Evolutionary conservation across 2,329 filamentous ascomycete species (phyloP).

Genomic region (Hortaea werneckii): DNA sequence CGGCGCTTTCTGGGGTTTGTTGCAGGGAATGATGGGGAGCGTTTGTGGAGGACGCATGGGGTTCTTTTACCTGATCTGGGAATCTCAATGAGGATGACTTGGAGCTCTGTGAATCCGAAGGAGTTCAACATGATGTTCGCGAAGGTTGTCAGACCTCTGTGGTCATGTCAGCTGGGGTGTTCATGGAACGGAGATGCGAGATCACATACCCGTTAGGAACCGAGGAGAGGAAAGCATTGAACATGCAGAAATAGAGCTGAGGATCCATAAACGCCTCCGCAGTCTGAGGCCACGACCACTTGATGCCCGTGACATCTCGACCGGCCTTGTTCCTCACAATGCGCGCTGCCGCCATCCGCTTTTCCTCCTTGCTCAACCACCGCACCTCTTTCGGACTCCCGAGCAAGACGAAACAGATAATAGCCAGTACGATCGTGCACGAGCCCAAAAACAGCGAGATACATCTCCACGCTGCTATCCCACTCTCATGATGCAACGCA

Average conservation of each 20-base stretch:
- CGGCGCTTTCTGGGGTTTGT: not conserved
- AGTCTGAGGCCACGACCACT: constrained; percentile 21
- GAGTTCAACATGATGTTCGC: constrained; percentile 16
- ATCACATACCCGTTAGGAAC: constrained; percentile 16
- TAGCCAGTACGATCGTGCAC: constrained; percentile 15
- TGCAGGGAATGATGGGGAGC: not conserved
- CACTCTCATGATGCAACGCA: constrained; percentile 12
- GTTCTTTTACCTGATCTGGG: constrained; percentile 15
- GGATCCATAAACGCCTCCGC: constrained; percentile 19
- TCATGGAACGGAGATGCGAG: not conserved
- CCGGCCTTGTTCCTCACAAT: constrained; percentile 22
- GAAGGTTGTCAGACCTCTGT: constrained; percentile 17
- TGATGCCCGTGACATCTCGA: constrained; percentile 20
- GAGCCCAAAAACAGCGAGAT: constrained; percentile 21
- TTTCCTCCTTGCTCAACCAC: constrained; percentile 19
- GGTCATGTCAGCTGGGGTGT: constrained; percentile 1
- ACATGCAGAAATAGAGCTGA: constrained; percentile 18
- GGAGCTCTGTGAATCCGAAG: constrained; percentile 21
- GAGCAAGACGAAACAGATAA: constrained; percentile 20
- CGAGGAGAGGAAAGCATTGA: constrained; percentile 19
- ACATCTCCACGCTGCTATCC: constrained; percentile 18
- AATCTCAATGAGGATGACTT: constrained; percentile 27
- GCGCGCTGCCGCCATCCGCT: constrained; percentile 20
- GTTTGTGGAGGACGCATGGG: not conserved
- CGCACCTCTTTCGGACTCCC: constrained; percentile 21